phyloP scores from a whole-genome alignment of 2,329 filamentous ascomycete genomes.

The Hymenoscyphus scutula region DNA sequence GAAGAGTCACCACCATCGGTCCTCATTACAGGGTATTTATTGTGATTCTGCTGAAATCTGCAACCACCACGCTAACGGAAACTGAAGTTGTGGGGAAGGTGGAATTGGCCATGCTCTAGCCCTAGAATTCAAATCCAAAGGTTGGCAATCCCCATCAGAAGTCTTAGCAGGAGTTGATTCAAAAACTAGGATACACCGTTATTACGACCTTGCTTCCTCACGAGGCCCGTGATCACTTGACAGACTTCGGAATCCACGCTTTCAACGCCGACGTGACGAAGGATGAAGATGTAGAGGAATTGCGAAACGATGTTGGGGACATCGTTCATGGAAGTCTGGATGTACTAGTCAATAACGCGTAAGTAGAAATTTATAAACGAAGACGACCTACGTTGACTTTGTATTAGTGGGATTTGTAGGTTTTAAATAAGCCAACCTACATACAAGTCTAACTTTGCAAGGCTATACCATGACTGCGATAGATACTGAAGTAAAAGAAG shows the following conservation, averaged over 20 bases:
- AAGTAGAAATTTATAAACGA: conserved; percentile 22
- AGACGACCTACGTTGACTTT: neutral
- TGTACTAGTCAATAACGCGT: conserved; percentile 45
- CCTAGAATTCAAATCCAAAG: conserved; percentile 2
- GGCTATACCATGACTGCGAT: conserved; percentile 36
- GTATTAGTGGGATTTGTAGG: neutral
- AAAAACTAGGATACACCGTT: conserved; percentile 33
- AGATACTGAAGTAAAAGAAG: conserved; percentile 31
- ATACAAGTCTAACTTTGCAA: conserved; percentile 3
- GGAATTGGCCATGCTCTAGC: conserved; percentile 14
- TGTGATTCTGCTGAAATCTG: neutral
- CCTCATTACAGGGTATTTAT: neutral
- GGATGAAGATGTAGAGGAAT: conserved; percentile 30
- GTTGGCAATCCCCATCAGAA: neutral
- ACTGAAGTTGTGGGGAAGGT: conserved; percentile 14
- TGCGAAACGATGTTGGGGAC: conserved; percentile 35
- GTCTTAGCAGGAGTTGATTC: neutral
- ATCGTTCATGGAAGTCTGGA: conserved; percentile 40
- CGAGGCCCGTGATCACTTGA: conserved; percentile 31
- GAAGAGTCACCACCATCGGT: neutral
- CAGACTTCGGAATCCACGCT: conserved; percentile 28
- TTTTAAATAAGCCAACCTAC: neutral
- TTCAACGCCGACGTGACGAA: conserved; percentile 41
- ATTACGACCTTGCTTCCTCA: conserved; percentile 40
- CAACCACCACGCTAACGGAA: conserved; percentile 27